Base-by-base conservation (phyloP, 805 yeast species). In the Jamesozyma lodderae region DNA sequence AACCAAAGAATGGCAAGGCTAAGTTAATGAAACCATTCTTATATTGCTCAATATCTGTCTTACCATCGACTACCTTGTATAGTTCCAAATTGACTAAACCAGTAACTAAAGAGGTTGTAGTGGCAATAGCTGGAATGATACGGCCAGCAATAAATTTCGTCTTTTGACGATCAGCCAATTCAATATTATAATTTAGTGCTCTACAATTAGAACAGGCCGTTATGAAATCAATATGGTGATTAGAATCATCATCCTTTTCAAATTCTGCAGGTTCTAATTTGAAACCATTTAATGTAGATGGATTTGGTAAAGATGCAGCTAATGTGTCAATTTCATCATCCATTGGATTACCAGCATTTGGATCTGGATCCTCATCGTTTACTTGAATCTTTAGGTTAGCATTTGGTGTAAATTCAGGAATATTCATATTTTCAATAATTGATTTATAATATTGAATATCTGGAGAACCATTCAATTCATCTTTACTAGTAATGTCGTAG, bases 141-240 rank as follows among this genome's bases (percentile, higher is more conserved):
- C 94, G 80, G 34, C 99, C 99, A 6, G 99, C 99, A 60, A 92
- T 90, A 54, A 90, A 86, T 67, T 92, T 92, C 27, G 98, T 92
- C 67, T 82, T 85, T 36, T 79, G 78, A 45, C 79, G 76, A 56
- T 90, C 96, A 26, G 90, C 96, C 10, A 86, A 68, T 55, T 86
- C 95, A 49, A 90, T 87, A 29, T 77, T 73, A 57, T 90, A 90
- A 64, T 87, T 90, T 64, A 77, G 69, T 21, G 99, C 99, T 61
- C 99, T 80, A 63, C 95, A 77, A 61, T 92, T 92, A 3, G 97
- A 90, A 17, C 96, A 95, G 16, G 97, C 94, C 14, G 90, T 70
- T 51, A 92, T 92, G 62, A 92, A 92, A 59, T 90, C 95, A 52
- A 92, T 90, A 63, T 92, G 99, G 58, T 86, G 95, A 60, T 92